Conservation (phyloP, 2,329 filamentous ascomycete genomes). For the Fusarium sp. region DNA sequence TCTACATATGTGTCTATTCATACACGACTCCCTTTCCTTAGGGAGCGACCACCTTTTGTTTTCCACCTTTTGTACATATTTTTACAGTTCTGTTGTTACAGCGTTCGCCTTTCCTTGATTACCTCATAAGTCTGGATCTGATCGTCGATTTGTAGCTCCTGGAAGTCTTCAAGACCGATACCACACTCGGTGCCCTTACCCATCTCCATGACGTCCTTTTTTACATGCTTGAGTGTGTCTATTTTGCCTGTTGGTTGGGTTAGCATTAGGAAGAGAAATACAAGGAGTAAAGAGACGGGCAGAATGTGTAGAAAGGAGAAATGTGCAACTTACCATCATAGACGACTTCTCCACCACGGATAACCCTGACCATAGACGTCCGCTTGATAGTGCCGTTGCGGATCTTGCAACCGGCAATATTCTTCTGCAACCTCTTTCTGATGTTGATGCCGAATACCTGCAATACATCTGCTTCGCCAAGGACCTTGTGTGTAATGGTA, state of each 20-base stretch:
- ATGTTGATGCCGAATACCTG: slow-evolving; percentile 86
- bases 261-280: background rate
- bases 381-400: slow-evolving; percentile 79
- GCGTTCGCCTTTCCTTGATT: slow-evolving; percentile 71
- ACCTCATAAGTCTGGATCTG: slow-evolving; percentile 89
- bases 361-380: slow-evolving; percentile 73
- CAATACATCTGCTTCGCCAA: slow-evolving; percentile 87
- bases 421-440: slow-evolving; percentile 73
- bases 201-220: slow-evolving; percentile 91
- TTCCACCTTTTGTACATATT: slow-evolving; percentile 28
- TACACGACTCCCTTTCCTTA: slow-evolving; percentile 12
- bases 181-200: slow-evolving; percentile 94
- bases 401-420: slow-evolving; percentile 88
- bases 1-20: slow-evolving; percentile 16
- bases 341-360: slow-evolving; percentile 74
- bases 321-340: slow-evolving; percentile 76
- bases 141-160: slow-evolving; percentile 82
- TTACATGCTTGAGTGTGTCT: slow-evolving; percentile 85
- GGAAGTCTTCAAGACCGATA: slow-evolving; percentile 83
- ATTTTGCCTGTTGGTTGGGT: slow-evolving; percentile 69
- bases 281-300: background rate
- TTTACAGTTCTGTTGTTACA: slow-evolving; percentile 51
- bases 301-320: background rate
- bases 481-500: slow-evolving; percentile 72
- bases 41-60: background rate